phyloP scores from a whole-genome alignment of 345 rosid genomes.

The Geranium brycei region DNA sequence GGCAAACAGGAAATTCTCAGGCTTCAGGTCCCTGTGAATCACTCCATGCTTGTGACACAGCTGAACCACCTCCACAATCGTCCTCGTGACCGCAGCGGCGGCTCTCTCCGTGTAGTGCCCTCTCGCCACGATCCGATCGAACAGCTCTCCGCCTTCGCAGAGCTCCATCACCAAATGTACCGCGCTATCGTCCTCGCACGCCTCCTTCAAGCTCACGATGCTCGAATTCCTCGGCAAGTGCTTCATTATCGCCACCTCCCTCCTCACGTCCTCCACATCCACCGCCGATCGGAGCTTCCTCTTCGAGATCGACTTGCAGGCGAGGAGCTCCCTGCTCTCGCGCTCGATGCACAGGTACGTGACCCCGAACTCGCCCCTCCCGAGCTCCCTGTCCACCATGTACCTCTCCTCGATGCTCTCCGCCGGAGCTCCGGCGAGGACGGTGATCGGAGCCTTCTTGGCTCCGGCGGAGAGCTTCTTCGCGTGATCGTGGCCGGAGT shows the following conservation, averaged over 20 bases:
- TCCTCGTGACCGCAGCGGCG: slow-evolving; percentile 79
- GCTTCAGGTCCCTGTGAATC: slow-evolving; percentile 96
- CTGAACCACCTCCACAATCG: slow-evolving; percentile 92
- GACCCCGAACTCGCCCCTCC: slow-evolving; percentile 98
- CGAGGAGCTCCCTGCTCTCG: slow-evolving; percentile 62
- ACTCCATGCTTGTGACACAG: slow-evolving; percentile 94
- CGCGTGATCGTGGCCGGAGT: slow-evolving; percentile 53
- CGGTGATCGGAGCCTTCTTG: slow-evolving; percentile 62
- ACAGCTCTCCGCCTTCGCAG: slow-evolving; percentile 98
- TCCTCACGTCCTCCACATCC: slow-evolving; percentile 83
- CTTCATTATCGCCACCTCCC: slow-evolving; percentile 96
- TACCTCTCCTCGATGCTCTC: slow-evolving; percentile 88
- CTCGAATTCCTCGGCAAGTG: slow-evolving; percentile 81
- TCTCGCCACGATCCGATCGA: slow-evolving; percentile 97
- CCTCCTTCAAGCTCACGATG: slow-evolving; percentile 82
- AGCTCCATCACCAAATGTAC: slow-evolving; percentile 99
- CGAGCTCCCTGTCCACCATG: slow-evolving; percentile 86
- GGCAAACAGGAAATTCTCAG: slow-evolving; percentile 93
- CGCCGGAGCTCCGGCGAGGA: slow-evolving; percentile 58
- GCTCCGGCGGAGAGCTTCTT: slow-evolving; percentile 41
- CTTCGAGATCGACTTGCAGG: slow-evolving; percentile 94
- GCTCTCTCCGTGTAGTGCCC: slow-evolving; percentile 99
- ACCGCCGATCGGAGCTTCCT: slow-evolving; percentile 87
- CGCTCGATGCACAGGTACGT: slow-evolving; percentile 90
- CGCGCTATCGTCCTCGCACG: slow-evolving; percentile 93